Conservation (phyloP, 2,329 filamentous ascomycete genomes). For the Aspergillus sp. region DNA sequence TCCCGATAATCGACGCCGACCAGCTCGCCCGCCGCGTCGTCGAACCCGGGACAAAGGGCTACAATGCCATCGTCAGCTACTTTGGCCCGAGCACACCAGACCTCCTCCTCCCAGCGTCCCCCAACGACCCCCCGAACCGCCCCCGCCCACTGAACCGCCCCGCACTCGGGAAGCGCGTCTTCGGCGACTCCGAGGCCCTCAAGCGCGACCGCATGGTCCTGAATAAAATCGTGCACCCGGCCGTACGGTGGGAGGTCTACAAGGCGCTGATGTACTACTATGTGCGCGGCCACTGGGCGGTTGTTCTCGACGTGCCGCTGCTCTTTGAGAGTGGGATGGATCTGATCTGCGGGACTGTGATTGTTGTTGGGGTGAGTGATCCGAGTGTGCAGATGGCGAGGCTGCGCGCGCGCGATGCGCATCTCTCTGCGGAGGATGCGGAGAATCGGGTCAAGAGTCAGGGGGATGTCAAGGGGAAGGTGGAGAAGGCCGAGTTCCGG, state of each 20-base stretch:
- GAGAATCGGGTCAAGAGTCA: conserved; percentile 85
- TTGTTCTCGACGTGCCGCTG: conserved; percentile 88
- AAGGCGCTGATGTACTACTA: conserved; percentile 74
- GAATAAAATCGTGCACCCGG: conserved; percentile 91
- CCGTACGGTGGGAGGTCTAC: conserved; percentile 82
- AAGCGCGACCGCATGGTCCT: conserved; percentile 74
- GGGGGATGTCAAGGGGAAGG: conserved; percentile 83
- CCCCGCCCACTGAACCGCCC: conserved; percentile 78
- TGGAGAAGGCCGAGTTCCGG: conserved; percentile 70
- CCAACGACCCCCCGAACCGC: conserved; percentile 41
- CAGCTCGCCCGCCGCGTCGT: conserved; percentile 90
- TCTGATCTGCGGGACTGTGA: conserved; percentile 77
- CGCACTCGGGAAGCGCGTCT: conserved; percentile 82
- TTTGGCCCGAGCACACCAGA: conserved; percentile 86
- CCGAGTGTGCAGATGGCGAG: conserved; percentile 81
- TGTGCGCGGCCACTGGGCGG: conserved; percentile 77
- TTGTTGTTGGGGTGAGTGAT: conserved; percentile 85
- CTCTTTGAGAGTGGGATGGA: conserved; percentile 90
- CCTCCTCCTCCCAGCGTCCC: conserved; percentile 67
- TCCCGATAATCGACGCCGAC: conserved; percentile 94
- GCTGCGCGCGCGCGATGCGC: conserved; percentile 73
- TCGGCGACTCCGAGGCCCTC: conserved; percentile 74
- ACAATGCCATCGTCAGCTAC: conserved; percentile 78
- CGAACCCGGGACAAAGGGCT: conserved; percentile 85
- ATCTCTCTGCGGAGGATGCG: conserved; percentile 83